Conservation (phyloP, 106 monocot genomes). For the Dendrobium huoshanense region DNA sequence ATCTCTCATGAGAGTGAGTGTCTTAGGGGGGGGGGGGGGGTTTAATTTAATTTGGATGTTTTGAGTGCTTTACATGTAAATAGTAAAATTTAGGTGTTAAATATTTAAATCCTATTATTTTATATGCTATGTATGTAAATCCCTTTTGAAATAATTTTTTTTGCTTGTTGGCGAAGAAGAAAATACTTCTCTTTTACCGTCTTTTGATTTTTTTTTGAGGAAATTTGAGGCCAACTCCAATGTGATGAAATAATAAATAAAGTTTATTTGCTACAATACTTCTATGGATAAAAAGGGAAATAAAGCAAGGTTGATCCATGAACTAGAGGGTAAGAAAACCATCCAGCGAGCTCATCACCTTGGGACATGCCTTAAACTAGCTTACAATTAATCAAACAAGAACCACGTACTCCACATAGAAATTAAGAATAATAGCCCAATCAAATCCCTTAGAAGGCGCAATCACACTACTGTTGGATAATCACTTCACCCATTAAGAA, state of each 20-base stretch:
- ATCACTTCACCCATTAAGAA: not conserved
- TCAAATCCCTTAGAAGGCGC: not conserved
- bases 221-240: not conserved
- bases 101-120: no score
- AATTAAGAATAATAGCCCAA: not conserved
- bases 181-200: not conserved
- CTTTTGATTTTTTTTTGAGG: not conserved
- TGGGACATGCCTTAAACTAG: not conserved
- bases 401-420: not conserved
- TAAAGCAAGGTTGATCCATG: not conserved
- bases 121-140: no score
- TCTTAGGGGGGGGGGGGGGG: no score
- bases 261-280: not conserved
- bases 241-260: not conserved
- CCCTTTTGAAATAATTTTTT: not conserved
- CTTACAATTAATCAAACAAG: not conserved
- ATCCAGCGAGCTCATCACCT: not conserved
- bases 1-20: no score
- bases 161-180: not conserved
- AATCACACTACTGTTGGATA: no score
- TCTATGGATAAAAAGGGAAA: not conserved
- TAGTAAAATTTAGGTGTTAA: no score
- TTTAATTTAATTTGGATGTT: no score
- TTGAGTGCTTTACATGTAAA: no score
- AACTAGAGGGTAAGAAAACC: not conserved